These are phyloP conservation scores for Saturnispora sekii DNA, from an alignment of 805 yeast genomes.

Conservation along the genomic window DNA sequence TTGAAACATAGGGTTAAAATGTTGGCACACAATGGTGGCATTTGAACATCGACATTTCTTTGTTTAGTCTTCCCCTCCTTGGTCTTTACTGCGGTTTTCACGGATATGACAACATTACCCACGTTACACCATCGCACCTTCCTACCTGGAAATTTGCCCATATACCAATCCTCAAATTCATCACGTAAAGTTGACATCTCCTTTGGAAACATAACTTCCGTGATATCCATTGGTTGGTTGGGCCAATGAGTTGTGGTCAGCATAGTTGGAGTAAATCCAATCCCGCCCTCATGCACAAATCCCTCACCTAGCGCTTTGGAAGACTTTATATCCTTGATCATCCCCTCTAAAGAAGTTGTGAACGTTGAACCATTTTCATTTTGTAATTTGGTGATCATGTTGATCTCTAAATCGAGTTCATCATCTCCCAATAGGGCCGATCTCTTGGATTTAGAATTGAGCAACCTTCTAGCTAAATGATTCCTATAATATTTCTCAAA, in stretches of 20 bases:
- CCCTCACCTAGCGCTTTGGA: slow-evolving; percentile 41
- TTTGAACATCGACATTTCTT: slow-evolving; percentile 26
- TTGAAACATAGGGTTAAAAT: slow-evolving; percentile 61
- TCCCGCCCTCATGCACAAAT: slow-evolving; percentile 21
- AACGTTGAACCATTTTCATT: slow-evolving; percentile 74
- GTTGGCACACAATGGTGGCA: slow-evolving; percentile 75
- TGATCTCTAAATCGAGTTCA: slow-evolving; percentile 50
- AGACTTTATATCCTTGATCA: slow-evolving; percentile 69
- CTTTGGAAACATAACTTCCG: slow-evolving; percentile 33
- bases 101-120: slow-evolving; percentile 1
- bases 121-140: slow-evolving; percentile 45
- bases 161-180: slow-evolving; percentile 44
- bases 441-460: slow-evolving; percentile 32
- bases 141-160: slow-evolving; percentile 45
- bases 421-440: background rate
- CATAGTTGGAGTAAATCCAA: slow-evolving; percentile 24
- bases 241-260: slow-evolving; percentile 67
- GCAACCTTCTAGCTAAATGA: slow-evolving; percentile 73
- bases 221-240: slow-evolving; percentile 28
- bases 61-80: slow-evolving; percentile 4
- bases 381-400: slow-evolving; percentile 54
- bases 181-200: slow-evolving; percentile 33
- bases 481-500: slow-evolving; percentile 80
- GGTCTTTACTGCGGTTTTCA: background rate
- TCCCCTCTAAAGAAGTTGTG: slow-evolving; percentile 71